Conservation (phyloP, 148 eudicot species). For the Chenopodium berlandieri region DNA sequence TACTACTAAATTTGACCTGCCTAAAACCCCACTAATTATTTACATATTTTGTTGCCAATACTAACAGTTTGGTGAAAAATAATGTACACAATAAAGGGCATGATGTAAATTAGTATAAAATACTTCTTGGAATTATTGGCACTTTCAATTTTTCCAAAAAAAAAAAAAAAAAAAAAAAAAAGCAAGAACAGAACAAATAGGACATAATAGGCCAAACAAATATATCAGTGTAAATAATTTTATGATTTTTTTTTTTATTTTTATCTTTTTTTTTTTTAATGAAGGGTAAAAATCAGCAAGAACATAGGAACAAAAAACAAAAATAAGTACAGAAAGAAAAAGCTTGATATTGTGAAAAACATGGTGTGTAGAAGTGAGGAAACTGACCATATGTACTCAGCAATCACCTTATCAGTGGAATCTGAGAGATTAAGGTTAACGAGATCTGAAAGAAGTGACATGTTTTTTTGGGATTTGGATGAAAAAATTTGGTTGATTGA, state of each 20-base stretch:
- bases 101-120: too few relatives aligned
- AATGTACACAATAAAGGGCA: too few relatives aligned
- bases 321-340: neutral
- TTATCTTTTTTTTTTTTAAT: too few relatives aligned
- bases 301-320: neutral
- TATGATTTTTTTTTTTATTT: too few relatives aligned
- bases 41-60: neutral
- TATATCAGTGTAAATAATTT: too few relatives aligned
- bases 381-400: conserved; percentile 65
- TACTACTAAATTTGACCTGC: neutral
- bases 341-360: conserved; percentile 5
- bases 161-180: too few relatives aligned
- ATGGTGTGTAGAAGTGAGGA: neutral
- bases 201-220: too few relatives aligned
- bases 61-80: too few relatives aligned
- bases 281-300: neutral
- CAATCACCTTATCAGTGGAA: conserved; percentile 49
- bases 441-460: conserved; percentile 46
- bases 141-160: too few relatives aligned
- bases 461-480: neutral
- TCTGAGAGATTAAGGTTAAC: conserved; percentile 54
- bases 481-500: neutral
- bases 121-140: too few relatives aligned
- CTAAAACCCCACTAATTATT: neutral
- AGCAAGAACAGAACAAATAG: neutral